phyloP scores from a whole-genome alignment of 2,329 filamentous ascomycete species.

The Stachybotrys echinatus region DNA sequence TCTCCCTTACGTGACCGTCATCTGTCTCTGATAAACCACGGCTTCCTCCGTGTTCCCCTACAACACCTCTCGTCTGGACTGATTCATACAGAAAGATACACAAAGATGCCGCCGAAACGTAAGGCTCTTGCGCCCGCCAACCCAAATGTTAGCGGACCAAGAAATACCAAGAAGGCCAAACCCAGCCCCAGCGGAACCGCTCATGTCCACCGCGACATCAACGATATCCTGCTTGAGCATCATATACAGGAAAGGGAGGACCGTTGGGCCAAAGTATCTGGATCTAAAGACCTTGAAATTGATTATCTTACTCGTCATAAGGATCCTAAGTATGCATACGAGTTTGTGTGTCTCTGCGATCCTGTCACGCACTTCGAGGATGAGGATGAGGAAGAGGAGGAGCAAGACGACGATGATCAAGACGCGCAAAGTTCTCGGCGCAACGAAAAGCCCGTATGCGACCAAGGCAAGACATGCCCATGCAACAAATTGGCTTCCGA shows the following conservation, averaged over 20 bases:
- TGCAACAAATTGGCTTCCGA: conserved; percentile 22
- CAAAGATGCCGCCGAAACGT: conserved; percentile 7
- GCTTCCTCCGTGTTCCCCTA: too few relatives aligned
- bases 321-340: conserved; percentile 18
- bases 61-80: too few relatives aligned
- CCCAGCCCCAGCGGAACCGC: conserved; percentile 1
- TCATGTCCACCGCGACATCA: not conserved
- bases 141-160: not conserved
- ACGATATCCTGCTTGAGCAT: not conserved
- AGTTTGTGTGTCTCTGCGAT: conserved; percentile 21
- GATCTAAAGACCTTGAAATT: conserved; percentile 25
- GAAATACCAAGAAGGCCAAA: conserved; percentile 12
- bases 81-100: too few relatives aligned
- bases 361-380: conserved; percentile 7
- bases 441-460: conserved; percentile 4
- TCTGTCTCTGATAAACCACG: too few relatives aligned
- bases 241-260: conserved; percentile 3
- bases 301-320: conserved; percentile 18
- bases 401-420: conserved; percentile 3
- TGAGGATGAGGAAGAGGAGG: conserved; percentile 9
- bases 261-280: conserved; percentile 24
- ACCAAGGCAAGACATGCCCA: conserved; percentile 21
- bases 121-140: conserved; percentile 1
- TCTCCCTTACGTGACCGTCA: too few relatives aligned
- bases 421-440: conserved; percentile 2